Percentiles rank a stretch among this genome's conserved stretches.
Conservation (phyloP, 1,284 basidiomycete species). For the Mycocalia duriaeana region DNA sequence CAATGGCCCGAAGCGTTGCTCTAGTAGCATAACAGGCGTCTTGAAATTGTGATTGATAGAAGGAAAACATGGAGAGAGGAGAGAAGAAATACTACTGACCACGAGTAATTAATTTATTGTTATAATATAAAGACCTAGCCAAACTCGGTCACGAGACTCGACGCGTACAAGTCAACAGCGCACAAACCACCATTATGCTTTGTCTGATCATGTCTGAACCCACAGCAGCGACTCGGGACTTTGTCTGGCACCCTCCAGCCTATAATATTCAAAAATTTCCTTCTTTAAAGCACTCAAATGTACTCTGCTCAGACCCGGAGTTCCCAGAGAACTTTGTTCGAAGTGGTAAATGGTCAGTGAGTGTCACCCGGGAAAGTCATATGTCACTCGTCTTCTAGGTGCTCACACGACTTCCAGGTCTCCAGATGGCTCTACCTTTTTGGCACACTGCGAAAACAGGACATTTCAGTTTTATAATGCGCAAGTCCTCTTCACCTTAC, state of each 20-base stretch:
- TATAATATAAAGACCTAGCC: too few species aligned
- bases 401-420: slow-evolving; percentile 47
- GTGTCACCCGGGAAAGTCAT: neutral
- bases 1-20: too few species aligned
- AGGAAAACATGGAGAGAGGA: too few species aligned
- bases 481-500: slow-evolving; percentile 22
- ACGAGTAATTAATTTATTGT: too few species aligned
- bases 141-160: too few species aligned
- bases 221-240: slow-evolving; percentile 4
- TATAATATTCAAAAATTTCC: slow-evolving; percentile 17
- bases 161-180: neutral
- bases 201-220: too few species aligned
- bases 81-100: too few species aligned
- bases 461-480: slow-evolving; percentile 44
- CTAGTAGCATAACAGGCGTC: too few species aligned
- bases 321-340: slow-evolving; percentile 41
- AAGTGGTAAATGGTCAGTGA: slow-evolving; percentile 44
- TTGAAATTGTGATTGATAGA: too few species aligned
- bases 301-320: slow-evolving; percentile 16
- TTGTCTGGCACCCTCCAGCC: slow-evolving; percentile 18
- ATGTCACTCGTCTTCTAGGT: neutral
- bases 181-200: neutral
- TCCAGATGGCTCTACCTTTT: slow-evolving; percentile 54
- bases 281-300: slow-evolving; percentile 4
- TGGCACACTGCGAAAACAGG: slow-evolving; percentile 60